A percentile compares a stretch with the other conserved stretches of the same genome.
Conservation (phyloP, 73 alveolate species). For the Tetrahymena malaccensis region DNA sequence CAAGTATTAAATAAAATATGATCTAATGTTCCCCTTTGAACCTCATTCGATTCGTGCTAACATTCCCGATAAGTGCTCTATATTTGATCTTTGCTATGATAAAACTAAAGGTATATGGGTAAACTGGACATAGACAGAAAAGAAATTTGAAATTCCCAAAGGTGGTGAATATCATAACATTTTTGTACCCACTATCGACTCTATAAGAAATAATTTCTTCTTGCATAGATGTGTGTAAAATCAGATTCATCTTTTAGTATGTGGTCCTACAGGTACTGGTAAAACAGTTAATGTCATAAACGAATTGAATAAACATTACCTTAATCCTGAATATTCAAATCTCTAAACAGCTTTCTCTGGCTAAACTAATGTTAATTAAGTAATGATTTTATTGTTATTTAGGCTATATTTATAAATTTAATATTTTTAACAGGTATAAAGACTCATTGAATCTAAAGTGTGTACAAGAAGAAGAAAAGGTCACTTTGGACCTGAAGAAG, state of each 20-base stretch:
- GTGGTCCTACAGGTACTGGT: conserved; percentile 99
- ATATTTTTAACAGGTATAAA: neutral
- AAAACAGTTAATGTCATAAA: conserved; percentile 91
- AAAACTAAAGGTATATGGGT: conserved; percentile 53
- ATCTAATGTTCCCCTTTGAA: neutral
- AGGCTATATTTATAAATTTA: too few relatives aligned
- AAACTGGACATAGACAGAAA: conserved; percentile 66
- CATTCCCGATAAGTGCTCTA: conserved; percentile 25
- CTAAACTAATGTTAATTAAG: conserved; percentile 96
- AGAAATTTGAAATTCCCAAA: conserved; percentile 58
- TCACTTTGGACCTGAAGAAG: conserved; percentile 88
- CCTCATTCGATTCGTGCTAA: conserved; percentile 24
- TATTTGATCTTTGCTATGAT: conserved; percentile 71
- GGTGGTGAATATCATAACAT: conserved; percentile 87
- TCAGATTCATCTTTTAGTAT: conserved; percentile 85
- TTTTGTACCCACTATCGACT: conserved; percentile 97
- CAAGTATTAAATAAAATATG: neutral
- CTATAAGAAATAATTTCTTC: conserved; percentile 90
- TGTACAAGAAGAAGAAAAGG: conserved; percentile 81
- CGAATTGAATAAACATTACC: conserved; percentile 73
- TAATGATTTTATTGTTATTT: conserved; percentile 2
- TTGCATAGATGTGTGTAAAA: conserved; percentile 74
- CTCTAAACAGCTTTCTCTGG: conserved; percentile 95
- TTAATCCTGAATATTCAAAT: conserved; percentile 77
- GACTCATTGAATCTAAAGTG: conserved; percentile 33